These are phyloP conservation scores for Psilocybe tampanensis DNA, from an alignment of 768 basidiomycete genomes.

Conservation along the genomic window DNA sequence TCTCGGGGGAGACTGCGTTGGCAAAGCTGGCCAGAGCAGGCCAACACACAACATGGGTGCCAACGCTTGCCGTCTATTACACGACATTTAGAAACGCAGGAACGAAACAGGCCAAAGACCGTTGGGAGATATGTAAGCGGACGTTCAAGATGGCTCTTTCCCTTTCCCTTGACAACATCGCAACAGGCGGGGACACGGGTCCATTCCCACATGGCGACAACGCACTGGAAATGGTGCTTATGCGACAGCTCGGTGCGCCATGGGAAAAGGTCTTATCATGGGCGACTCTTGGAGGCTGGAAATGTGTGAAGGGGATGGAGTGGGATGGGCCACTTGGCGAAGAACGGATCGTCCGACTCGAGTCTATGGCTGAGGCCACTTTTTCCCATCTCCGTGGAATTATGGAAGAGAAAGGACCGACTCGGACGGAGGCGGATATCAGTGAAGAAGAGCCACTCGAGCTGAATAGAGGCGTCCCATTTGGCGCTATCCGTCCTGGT, in stretches of 20 bases:
- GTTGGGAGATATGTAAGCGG: slow-evolving; percentile 39
- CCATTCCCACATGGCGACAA: slow-evolving; percentile 65
- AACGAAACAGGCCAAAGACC: slow-evolving; percentile 10
- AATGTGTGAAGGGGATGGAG: slow-evolving; percentile 47
- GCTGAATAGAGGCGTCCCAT: slow-evolving; percentile 56
- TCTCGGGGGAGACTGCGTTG: slow-evolving; percentile 14
- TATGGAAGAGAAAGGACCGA: slow-evolving; percentile 10
- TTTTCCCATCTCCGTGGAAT: not conserved
- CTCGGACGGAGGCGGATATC: slow-evolving; percentile 3
- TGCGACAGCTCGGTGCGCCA: slow-evolving; percentile 56
- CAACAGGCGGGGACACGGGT: slow-evolving; percentile 69
- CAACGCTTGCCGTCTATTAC: slow-evolving; percentile 57
- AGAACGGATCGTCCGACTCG: slow-evolving; percentile 12
- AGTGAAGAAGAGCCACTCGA: slow-evolving; percentile 11
- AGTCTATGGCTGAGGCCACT: not conserved
- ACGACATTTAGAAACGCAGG: slow-evolving; percentile 24
- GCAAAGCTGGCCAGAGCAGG: slow-evolving; percentile 24
- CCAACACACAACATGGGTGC: slow-evolving; percentile 50
- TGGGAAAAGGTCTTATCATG: slow-evolving; percentile 57
- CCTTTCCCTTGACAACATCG: slow-evolving; percentile 36
- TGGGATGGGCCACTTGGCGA: slow-evolving; percentile 40
- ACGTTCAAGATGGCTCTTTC: slow-evolving; percentile 49
- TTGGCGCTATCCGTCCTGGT: slow-evolving; percentile 54
- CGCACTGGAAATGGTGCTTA: slow-evolving; percentile 59
- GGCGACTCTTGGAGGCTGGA: slow-evolving; percentile 63